Percentiles rank a stretch among this genome's conserved stretches.
Conservation (phyloP, 176 grass and related monocot species). For the Cenchrus purpureus region DNA sequence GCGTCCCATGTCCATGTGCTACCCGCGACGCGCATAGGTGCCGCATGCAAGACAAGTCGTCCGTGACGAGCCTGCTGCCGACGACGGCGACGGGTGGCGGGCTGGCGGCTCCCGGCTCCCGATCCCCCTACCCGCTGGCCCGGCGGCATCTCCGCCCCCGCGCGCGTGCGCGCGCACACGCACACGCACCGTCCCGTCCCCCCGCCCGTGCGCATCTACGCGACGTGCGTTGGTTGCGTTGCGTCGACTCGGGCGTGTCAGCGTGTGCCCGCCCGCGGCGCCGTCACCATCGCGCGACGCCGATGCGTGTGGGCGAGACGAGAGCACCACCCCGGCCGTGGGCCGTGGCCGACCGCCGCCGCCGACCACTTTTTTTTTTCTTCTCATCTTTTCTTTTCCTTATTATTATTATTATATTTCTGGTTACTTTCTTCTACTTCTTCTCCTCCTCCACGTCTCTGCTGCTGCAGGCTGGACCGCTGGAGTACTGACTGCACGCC, state of each 20-base stretch:
- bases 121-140: too few relatives aligned
- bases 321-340: too few relatives aligned
- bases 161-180: not conserved
- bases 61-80: conserved; percentile 22
- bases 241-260: not conserved
- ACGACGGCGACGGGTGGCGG: too few relatives aligned
- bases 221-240: not conserved
- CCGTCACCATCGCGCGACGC: not conserved
- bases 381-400: too few relatives aligned
- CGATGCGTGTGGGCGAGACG: not conserved
- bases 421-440: too few relatives aligned
- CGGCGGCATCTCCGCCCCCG: too few relatives aligned
- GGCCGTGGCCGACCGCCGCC: not conserved
- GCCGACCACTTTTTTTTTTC: not conserved
- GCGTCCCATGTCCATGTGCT: conserved; percentile 43
- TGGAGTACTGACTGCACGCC: not conserved
- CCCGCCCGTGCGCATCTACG: not conserved
- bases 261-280: not conserved
- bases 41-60: conserved; percentile 32
- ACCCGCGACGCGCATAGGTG: conserved; percentile 10
- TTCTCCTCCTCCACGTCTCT: not conserved
- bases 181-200: not conserved
- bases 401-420: too few relatives aligned
- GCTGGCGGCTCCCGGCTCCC: not conserved
- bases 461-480: not conserved